Evolutionary conservation across 257 asterid genomes (phyloP), one percentile per base, ranked within the genome.

Genomic region (Nicotiana paniculata): DNA sequence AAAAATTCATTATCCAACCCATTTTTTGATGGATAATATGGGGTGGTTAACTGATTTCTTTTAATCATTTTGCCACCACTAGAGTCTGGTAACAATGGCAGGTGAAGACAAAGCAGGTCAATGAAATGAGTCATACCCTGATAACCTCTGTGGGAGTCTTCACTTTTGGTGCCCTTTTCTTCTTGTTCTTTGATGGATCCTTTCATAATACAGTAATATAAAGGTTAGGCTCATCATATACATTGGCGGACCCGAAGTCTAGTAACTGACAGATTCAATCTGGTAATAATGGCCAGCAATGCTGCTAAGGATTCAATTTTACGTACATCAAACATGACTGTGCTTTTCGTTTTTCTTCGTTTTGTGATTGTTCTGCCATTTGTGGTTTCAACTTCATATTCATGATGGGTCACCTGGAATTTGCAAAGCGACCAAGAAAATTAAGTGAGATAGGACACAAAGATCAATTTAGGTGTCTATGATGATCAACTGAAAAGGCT

Each of bases 261-360:
- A 35, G 74, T 64, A 24, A 57, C 32, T n/a, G 65, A 77, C 54
- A 81, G 17, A 68, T 48, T 18, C 53, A 18, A 46, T 21, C 17
- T 35, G 66, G 30, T 17, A 62, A 37, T 35, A 69, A 58, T 12
- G 0, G 13, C 46, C 80, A 75, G 80, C 26, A 75, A 48, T 48
- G 63, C 79, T 48, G 63, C 51, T 48, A 74, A 74, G 16, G 28
- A 74, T 48, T 74, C 15, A 26, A 53, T 75, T 75, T 75, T 75
- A 75, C 95, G 84, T 75, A 93, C 99, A 97, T 88, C 97, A 87
- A 94, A 93, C 99, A 94, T 90, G 88, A 94, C 98, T 57, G 99
- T 94, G 43, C 97, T 94, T 85, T 86, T 93, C 66, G 98, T 94
- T 88, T 90, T 94, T 79, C 93, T 91, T 61, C 96, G 89, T 89